A percentile compares a stretch with the other conserved stretches of the same genome.
These are phyloP conservation scores for Solanum corneliomulleri DNA, from an alignment of 257 asterid genomes.

Conservation along the genomic window DNA sequence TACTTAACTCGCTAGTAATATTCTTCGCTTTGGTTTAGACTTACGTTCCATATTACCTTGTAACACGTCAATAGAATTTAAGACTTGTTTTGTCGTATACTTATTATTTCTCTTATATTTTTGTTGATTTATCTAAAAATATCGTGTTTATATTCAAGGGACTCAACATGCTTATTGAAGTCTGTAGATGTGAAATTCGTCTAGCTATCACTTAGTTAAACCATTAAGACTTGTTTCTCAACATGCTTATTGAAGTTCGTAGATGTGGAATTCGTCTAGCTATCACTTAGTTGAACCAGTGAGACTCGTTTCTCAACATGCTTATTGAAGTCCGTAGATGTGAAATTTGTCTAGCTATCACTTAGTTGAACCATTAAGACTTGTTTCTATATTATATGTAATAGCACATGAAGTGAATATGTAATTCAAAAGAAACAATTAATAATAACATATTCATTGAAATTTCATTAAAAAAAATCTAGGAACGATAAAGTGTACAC, in stretches of 20 bases:
- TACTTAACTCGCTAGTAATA: not conserved
- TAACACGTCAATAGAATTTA: not conserved
- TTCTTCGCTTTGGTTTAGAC: not conserved
- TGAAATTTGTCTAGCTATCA: too few relatives aligned
- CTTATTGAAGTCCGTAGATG: too few relatives aligned
- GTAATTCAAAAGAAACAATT: not conserved
- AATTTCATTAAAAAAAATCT: not conserved
- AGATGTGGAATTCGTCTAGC: too few relatives aligned
- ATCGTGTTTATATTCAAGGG: not conserved
- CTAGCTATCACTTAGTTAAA: not conserved
- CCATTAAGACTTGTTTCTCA: not conserved
- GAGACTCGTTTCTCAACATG: too few relatives aligned
- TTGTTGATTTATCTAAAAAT: not conserved
- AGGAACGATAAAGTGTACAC: rapidly evolving
- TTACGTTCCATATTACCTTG: not conserved
- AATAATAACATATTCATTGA: not conserved
- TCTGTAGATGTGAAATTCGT: not conserved
- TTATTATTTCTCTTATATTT: not conserved
- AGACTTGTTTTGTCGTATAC: not conserved
- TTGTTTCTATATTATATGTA: not conserved
- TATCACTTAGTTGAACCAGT: too few relatives aligned
- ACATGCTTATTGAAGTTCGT: too few relatives aligned
- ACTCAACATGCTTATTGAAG: not conserved
- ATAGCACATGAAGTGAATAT: not conserved
- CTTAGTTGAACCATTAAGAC: too few relatives aligned